Conservation (phyloP, 2,329 filamentous ascomycete genomes). For the Reticulascus tulasneorum region DNA sequence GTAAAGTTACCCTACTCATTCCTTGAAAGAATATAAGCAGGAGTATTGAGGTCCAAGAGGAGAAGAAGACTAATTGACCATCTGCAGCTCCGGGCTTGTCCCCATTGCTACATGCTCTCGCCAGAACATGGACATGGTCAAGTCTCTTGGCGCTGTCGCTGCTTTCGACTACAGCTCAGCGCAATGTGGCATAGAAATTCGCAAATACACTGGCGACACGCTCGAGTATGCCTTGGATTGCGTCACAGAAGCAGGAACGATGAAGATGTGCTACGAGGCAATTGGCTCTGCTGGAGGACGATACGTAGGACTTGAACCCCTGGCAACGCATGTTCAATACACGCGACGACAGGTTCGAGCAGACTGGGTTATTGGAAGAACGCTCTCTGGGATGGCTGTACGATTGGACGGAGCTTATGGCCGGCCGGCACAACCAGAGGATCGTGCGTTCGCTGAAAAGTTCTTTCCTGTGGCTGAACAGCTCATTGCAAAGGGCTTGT, state of each 20-base stretch:
- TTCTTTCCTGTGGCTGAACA: background rate
- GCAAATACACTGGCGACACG: background rate
- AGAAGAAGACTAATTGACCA: too few relatives aligned
- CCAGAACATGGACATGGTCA: too few relatives aligned
- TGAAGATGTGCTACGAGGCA: constrained; percentile 14
- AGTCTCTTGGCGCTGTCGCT: background rate
- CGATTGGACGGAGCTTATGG: too few relatives aligned
- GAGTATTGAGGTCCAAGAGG: too few relatives aligned
- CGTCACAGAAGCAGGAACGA: constrained; percentile 4
- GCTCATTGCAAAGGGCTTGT: background rate
- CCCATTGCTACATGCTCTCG: background rate
- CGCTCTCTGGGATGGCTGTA: constrained; percentile 8
- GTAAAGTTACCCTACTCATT: too few relatives aligned
- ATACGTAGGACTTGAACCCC: constrained; percentile 18
- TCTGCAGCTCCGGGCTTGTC: background rate
- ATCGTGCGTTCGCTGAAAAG: background rate
- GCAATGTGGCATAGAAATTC: background rate
- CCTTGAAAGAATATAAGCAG: too few relatives aligned
- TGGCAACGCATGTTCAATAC: constrained; percentile 18
- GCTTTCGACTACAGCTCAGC: background rate
- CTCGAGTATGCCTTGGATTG: background rate
- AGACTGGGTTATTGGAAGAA: constrained; percentile 17
- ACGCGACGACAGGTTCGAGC: constrained; percentile 17
- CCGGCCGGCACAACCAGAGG: too few relatives aligned
- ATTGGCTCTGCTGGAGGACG: constrained; percentile 11